Conservation (phyloP, 2,329 filamentous ascomycete genomes). For the Moelleriella libera region DNA sequence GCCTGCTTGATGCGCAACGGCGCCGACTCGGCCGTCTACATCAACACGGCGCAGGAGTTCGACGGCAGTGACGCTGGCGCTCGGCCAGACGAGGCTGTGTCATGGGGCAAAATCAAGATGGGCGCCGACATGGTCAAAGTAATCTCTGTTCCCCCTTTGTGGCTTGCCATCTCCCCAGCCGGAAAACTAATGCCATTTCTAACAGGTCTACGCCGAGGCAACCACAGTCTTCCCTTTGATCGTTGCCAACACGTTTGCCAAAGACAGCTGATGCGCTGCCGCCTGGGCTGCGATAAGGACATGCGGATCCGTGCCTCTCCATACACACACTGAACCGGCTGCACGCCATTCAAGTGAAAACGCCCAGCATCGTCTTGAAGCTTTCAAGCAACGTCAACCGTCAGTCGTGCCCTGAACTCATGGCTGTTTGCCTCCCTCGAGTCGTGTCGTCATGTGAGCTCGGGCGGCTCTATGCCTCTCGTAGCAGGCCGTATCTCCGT, state of each 20-base stretch:
- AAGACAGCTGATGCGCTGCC: constrained; percentile 17
- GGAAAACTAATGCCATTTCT: no score
- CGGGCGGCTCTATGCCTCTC: no score
- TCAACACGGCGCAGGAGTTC: constrained; percentile 96
- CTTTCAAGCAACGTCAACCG: no score
- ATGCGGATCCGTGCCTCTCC: neutral
- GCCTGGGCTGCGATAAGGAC: neutral
- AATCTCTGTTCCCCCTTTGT: constrained; percentile 9
- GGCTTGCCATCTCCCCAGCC: neutral
- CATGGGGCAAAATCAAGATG: constrained; percentile 95
- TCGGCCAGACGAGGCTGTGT: constrained; percentile 88
- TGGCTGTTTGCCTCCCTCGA: no score
- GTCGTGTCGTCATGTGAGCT: no score
- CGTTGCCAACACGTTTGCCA: constrained; percentile 53
- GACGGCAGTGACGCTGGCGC: constrained; percentile 95
- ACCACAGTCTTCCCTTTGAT: constrained; percentile 53
- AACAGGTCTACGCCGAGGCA: constrained; percentile 46
- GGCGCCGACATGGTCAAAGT: constrained; percentile 85
- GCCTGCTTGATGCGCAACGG: constrained; percentile 96
- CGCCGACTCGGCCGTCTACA: constrained; percentile 90
- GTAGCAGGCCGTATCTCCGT: no score
- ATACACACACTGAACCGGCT: no score
- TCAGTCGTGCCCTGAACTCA: no score
- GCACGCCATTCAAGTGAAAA: no score
- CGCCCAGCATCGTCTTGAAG: no score